Conservation (phyloP, 2,329 filamentous ascomycete genomes). For the Trichophyton rubrum region DNA sequence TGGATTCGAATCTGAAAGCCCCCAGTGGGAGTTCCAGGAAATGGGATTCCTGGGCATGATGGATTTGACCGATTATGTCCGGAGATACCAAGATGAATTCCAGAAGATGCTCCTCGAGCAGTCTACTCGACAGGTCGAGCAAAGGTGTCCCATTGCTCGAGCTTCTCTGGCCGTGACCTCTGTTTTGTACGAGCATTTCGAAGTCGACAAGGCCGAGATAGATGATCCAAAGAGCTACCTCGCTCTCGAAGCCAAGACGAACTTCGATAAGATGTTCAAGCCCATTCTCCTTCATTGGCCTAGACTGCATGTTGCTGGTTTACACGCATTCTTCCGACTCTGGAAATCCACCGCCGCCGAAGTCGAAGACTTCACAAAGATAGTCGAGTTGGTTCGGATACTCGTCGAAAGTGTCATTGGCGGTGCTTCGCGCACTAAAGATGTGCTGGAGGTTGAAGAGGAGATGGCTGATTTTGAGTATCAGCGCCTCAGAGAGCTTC, state of each 20-base stretch:
- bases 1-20: slow-evolving; percentile 83
- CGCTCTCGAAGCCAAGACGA: slow-evolving; percentile 58
- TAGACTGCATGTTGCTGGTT: slow-evolving; percentile 67
- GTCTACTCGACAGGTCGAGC: slow-evolving; percentile 54
- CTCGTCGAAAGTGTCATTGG: slow-evolving; percentile 83
- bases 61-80: slow-evolving; percentile 88
- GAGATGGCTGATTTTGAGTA: slow-evolving; percentile 78
- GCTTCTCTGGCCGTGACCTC: slow-evolving; percentile 77
- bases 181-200: slow-evolving; percentile 89
- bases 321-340: slow-evolving; percentile 78
- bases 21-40: slow-evolving; percentile 69
- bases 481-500: slow-evolving; percentile 62
- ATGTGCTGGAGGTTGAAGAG: slow-evolving; percentile 77
- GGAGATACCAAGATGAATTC: slow-evolving; percentile 82
- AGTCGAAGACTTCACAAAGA: slow-evolving; percentile 81
- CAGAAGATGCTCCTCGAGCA: slow-evolving; percentile 89
- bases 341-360: slow-evolving; percentile 86
- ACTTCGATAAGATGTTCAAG: slow-evolving; percentile 75
- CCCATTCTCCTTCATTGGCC: slow-evolving; percentile 90
- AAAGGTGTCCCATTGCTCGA: slow-evolving; percentile 75
- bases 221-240: slow-evolving; percentile 68
- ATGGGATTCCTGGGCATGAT: slow-evolving; percentile 92
- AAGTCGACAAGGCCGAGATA: slow-evolving; percentile 71
- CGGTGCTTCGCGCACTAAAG: slow-evolving; percentile 64
- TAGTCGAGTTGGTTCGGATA: slow-evolving; percentile 80